phyloP scores from a whole-genome alignment of 2,329 filamentous ascomycete species.

The Epichloe hybrida region DNA sequence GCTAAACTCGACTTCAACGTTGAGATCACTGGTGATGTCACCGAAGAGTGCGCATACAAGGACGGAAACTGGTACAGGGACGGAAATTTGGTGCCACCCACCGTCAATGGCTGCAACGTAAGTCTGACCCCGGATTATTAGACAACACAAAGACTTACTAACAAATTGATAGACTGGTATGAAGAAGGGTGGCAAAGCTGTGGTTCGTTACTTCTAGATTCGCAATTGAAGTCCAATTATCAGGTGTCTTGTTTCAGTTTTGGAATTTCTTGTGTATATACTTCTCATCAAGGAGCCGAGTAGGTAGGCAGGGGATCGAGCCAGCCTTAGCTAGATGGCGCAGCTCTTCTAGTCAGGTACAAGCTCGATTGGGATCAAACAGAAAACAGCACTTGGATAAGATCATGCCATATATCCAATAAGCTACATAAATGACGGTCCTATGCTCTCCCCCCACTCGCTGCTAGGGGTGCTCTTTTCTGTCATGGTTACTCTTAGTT shows the following conservation, averaged over 20 bases:
- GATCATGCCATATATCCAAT: neutral
- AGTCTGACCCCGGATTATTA: constrained; percentile 23
- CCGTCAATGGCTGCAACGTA: constrained; percentile 90
- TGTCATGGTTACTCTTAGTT: neutral
- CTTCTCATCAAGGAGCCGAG: constrained; percentile 11
- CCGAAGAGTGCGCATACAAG: constrained; percentile 46
- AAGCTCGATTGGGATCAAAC: neutral
- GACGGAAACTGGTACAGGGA: too few species aligned
- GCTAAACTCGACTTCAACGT: constrained; percentile 67
- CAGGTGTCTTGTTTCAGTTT: constrained; percentile 8
- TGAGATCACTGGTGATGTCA: constrained; percentile 54
- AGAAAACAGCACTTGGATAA: neutral
- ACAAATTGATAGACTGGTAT: constrained; percentile 26
- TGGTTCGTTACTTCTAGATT: constrained; percentile 30
- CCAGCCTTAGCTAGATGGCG: neutral
- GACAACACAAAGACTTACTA: neutral
- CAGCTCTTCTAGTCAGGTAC: neutral
- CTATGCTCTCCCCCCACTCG: neutral
- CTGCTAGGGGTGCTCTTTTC: neutral
- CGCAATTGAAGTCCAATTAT: neutral
- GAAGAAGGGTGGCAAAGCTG: constrained; percentile 25
- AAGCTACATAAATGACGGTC: neutral
- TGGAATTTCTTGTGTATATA: constrained; percentile 24
- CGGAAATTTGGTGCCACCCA: too few species aligned
- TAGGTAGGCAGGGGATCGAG: neutral